These are phyloP conservation scores for Pseudonitzschia multistriata DNA, from an alignment of 108 stramenopile genomes.

Conservation along the genomic window DNA sequence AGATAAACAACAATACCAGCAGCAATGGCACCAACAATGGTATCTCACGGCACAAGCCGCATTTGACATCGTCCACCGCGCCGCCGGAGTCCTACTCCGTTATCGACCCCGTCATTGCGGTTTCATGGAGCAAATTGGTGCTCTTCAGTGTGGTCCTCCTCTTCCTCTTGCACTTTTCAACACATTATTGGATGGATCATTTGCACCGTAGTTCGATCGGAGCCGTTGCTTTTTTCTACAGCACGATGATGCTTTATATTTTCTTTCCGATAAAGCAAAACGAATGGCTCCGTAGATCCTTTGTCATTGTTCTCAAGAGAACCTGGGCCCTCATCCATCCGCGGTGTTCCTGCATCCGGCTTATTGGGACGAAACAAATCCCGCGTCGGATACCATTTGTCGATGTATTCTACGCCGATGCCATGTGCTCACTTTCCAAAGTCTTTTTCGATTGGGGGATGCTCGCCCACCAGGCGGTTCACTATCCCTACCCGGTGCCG, in stretches of 20 bases:
- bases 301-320: constrained; percentile 54
- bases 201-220: constrained; percentile 64
- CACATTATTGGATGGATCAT: constrained; percentile 64
- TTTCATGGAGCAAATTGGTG: constrained; percentile 61
- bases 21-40: not conserved
- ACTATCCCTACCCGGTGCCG: constrained; percentile 79
- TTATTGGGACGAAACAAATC: constrained; percentile 4
- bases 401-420: constrained; percentile 88
- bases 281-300: constrained; percentile 61
- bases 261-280: constrained; percentile 56
- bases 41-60: not conserved
- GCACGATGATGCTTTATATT: constrained; percentile 50
- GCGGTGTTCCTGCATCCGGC: constrained; percentile 53
- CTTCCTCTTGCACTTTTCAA: constrained; percentile 54
- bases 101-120: not conserved
- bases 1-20: not conserved
- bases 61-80: not conserved
- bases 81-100: not conserved
- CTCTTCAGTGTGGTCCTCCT: constrained; percentile 54
- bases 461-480: constrained; percentile 69
- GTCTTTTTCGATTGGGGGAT: constrained; percentile 92
- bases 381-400: constrained; percentile 79
- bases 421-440: constrained; percentile 77
- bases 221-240: constrained; percentile 74
- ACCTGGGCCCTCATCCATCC: constrained; percentile 71